Conservation (phyloP, 805 yeast genomes). For the Hanseniaspora guilliermondii region DNA sequence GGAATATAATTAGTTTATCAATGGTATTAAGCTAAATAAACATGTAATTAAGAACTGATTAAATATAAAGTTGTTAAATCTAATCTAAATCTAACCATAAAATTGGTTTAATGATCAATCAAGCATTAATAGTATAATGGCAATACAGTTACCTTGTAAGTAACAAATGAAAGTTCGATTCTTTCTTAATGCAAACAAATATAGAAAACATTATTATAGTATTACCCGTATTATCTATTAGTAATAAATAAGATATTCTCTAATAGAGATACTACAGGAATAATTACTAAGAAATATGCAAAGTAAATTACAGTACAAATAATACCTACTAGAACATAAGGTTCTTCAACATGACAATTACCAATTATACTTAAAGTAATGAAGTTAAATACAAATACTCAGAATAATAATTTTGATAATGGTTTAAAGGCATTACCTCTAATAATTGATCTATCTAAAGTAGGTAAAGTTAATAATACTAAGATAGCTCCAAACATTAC, state of each 20-base stretch:
- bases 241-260: constrained; percentile 11
- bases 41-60: constrained; percentile 2
- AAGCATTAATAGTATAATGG: constrained; percentile 1
- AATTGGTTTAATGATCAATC: neutral
- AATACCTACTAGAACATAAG: constrained; percentile 5
- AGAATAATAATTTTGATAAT: constrained; percentile 10
- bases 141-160: neutral
- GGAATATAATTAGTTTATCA: neutral
- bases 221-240: neutral
- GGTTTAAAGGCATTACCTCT: constrained; percentile 13
- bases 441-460: constrained; percentile 13
- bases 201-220: neutral
- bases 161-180: neutral
- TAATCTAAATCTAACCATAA: neutral
- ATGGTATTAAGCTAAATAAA: neutral
- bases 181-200: neutral
- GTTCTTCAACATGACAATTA: constrained; percentile 12
- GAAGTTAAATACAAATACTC: constrained; percentile 13
- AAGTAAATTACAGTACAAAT: constrained; percentile 3
- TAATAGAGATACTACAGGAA: constrained; percentile 4
- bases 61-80: constrained; percentile 2
- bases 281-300: constrained; percentile 7
- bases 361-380: constrained; percentile 12
- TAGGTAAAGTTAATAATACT: constrained; percentile 14
- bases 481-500: constrained; percentile 15